These are phyloP conservation scores for Chenopodium formosanum DNA, from an alignment of 148 eudicot genomes.

Conservation along the genomic window DNA sequence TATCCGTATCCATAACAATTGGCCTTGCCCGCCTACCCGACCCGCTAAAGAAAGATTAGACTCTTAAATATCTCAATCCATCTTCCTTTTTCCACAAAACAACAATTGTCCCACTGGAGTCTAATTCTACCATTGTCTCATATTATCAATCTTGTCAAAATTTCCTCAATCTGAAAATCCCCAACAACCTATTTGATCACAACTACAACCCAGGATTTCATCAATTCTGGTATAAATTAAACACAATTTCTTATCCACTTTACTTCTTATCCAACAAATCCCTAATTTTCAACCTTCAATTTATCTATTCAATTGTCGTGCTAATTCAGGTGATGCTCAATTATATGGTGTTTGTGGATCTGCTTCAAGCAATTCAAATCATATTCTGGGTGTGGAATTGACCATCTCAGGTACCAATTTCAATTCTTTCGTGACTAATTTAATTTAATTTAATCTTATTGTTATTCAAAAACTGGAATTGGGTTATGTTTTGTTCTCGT, in stretches of 20 bases:
- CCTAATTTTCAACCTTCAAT: not conserved
- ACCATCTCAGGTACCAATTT: slow-evolving; percentile 21
- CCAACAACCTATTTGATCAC: not conserved
- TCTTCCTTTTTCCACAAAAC: too few species aligned
- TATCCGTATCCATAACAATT: too few species aligned
- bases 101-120: too few species aligned
- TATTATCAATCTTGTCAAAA: too few species aligned
- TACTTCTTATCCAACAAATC: not conserved
- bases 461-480: not conserved
- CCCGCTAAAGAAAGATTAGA: too few species aligned
- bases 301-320: not conserved
- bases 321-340: slow-evolving; percentile 1
- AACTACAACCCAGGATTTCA: not conserved
- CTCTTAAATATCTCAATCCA: too few species aligned
- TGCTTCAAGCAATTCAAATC: slow-evolving; percentile 11
- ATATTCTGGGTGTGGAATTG: slow-evolving; percentile 9
- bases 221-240: not conserved
- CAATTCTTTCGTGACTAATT: not conserved
- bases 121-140: too few species aligned
- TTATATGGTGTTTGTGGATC: slow-evolving; percentile 4
- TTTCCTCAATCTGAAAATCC: too few species aligned
- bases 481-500: not conserved
- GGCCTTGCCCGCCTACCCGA: too few species aligned
- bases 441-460: too few species aligned
- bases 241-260: not conserved